These are phyloP conservation scores for Crotalaria pallida DNA, from an alignment of 306 rosid species.

Conservation along the genomic window DNA sequence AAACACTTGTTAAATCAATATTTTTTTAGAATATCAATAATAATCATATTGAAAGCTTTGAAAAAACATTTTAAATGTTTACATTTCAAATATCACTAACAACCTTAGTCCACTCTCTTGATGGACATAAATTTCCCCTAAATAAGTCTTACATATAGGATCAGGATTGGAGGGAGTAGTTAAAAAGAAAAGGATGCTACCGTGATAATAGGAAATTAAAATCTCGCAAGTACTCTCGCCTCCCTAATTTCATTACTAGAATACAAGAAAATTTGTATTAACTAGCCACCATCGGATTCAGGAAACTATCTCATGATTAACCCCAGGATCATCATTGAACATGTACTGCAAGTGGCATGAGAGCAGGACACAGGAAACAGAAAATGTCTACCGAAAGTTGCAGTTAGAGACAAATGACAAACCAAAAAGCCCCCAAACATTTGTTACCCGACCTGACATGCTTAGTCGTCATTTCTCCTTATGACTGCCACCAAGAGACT, in stretches of 20 bases:
- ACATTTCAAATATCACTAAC: no score
- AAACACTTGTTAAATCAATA: no score
- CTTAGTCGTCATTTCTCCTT: slow-evolving; percentile 40
- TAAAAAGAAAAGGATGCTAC: neutral
- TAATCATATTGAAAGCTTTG: no score
- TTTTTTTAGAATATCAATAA: no score
- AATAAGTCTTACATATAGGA: no score
- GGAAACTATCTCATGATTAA: neutral
- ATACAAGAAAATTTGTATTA: neutral
- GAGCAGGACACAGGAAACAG: neutral
- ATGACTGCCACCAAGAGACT: slow-evolving; percentile 24
- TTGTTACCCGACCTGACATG: neutral
- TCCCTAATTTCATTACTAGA: neutral
- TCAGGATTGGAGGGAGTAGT: no score
- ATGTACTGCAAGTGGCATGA: neutral
- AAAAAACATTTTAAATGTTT: no score
- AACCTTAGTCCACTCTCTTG: no score
- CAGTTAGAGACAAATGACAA: neutral
- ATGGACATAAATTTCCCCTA: no score
- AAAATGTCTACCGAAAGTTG: neutral
- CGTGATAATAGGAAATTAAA: neutral
- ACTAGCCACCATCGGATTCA: slow-evolving; percentile 16
- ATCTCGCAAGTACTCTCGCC: neutral
- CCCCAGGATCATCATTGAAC: neutral
- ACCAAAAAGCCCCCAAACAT: slow-evolving; percentile 21